phyloP scores from a whole-genome alignment of 23 red algal species.

The Gracilaria gracilis region DNA sequence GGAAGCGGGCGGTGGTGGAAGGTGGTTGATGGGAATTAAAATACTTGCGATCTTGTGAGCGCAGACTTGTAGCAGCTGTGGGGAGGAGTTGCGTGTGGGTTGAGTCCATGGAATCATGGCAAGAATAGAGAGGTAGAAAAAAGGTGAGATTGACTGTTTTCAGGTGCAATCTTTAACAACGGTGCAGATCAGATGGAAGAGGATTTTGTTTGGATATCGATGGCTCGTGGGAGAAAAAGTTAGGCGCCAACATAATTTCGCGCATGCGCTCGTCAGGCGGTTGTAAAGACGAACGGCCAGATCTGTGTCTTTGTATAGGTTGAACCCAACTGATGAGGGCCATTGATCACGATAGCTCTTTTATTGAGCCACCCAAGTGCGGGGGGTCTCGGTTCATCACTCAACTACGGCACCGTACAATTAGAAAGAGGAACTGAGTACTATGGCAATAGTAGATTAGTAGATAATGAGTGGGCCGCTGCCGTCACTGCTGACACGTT shows the following conservation, averaged over 20 bases:
- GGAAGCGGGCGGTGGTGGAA: conserved; percentile 40
- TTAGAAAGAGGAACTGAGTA: conserved; percentile 42
- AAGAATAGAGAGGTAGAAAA: conserved; percentile 46
- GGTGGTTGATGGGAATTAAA: background rate
- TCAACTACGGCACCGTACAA: background rate
- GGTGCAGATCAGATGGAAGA: background rate
- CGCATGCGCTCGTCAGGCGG: conserved; percentile 35
- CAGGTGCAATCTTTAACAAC: background rate
- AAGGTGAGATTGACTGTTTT: background rate
- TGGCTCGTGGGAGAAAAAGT: conserved; percentile 24
- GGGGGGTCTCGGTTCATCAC: background rate
- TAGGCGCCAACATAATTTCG: background rate
- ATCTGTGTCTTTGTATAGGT: conserved; percentile 59
- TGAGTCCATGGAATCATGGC: conserved; percentile 73
- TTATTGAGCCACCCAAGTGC: conserved; percentile 48
- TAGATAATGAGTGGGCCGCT: conserved; percentile 35
- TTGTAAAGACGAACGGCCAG: conserved; percentile 41
- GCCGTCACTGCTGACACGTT: conserved; percentile 9
- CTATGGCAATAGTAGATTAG: conserved; percentile 17
- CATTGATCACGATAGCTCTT: background rate
- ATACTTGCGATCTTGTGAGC: conserved; percentile 69
- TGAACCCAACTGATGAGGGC: conserved; percentile 38
- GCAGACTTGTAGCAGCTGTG: conserved; percentile 36
- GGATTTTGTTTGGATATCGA: background rate
- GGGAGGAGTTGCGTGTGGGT: conserved; percentile 47